phyloP scores from a whole-genome alignment of 2,329 filamentous ascomycete species.

The Incumbomyces lentus region DNA sequence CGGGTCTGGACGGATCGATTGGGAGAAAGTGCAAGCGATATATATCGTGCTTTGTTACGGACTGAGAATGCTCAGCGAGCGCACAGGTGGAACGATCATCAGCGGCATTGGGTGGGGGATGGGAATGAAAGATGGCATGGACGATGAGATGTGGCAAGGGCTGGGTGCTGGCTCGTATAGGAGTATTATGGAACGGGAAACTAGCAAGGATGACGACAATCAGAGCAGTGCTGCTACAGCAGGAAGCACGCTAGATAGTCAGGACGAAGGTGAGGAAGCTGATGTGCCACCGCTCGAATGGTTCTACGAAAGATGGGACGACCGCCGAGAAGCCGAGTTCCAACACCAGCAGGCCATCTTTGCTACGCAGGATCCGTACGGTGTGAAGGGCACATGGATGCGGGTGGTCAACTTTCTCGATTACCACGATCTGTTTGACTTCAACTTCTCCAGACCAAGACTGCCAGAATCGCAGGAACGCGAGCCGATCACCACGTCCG shows the following conservation, averaged over 20 bases:
- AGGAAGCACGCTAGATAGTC: neutral
- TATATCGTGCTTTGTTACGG: constrained; percentile 60
- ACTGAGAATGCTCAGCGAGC: constrained; percentile 36
- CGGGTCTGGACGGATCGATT: constrained; percentile 54
- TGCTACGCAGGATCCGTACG: constrained; percentile 54
- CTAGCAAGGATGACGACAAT: constrained; percentile 15
- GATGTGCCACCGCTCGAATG: constrained; percentile 1
- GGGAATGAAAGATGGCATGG: constrained; percentile 1
- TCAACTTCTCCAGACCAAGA: constrained; percentile 51
- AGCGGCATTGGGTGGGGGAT: constrained; percentile 1
- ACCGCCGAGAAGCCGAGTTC: neutral
- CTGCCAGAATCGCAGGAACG: constrained; percentile 35
- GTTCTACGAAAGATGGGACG: constrained; percentile 19
- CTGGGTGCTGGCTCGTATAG: constrained; percentile 19
- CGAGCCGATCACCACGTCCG: constrained; percentile 47
- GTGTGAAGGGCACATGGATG: constrained; percentile 60
- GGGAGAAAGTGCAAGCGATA: constrained; percentile 70
- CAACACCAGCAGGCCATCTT: constrained; percentile 4
- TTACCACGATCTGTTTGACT: constrained; percentile 61
- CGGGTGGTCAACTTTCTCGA: constrained; percentile 50
- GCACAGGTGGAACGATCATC: neutral
- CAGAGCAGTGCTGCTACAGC: constrained; percentile 24
- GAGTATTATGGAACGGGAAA: neutral
- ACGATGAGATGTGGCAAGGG: constrained; percentile 17
- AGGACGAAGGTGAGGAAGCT: neutral